Evolutionary conservation across 2,329 filamentous ascomycete genomes (phyloP).

Genomic region (Didymosphaeria variabile): DNA sequence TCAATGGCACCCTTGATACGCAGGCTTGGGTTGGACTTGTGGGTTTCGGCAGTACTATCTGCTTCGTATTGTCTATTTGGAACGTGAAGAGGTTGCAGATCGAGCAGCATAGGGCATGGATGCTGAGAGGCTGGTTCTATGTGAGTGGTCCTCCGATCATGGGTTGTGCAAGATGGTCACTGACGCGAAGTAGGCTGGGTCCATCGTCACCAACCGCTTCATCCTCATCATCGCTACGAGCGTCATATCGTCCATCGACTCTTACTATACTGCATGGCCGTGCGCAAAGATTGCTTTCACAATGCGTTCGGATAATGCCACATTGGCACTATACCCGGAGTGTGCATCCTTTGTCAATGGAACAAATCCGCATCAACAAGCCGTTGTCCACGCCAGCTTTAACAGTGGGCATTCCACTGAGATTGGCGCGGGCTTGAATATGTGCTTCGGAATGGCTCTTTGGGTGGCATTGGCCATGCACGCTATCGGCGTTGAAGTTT

Average conservation of each 20-base stretch:
- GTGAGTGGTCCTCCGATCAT: not conserved
- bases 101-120: conserved; percentile 43
- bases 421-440: conserved; percentile 55
- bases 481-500: conserved; percentile 46
- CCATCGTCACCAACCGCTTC: conserved; percentile 63
- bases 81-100: conserved; percentile 70
- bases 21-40: conserved; percentile 58
- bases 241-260: conserved; percentile 49
- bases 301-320: conserved; percentile 15
- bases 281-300: conserved; percentile 62
- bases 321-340: conserved; percentile 52
- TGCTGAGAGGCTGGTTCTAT: conserved; percentile 41
- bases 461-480: conserved; percentile 66
- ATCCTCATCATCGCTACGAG: conserved; percentile 56
- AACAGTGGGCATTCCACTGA: conserved; percentile 33
- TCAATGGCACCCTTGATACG: conserved; percentile 63
- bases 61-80: conserved; percentile 59
- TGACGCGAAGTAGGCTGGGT: conserved; percentile 49
- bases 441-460: conserved; percentile 61
- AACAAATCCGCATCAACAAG: conserved; percentile 28
- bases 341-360: conserved; percentile 56
- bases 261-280: conserved; percentile 50
- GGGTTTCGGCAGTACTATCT: conserved; percentile 56
- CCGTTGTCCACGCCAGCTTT: conserved; percentile 31
- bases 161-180: not conserved